Evolutionary conservation across 176 grass and related monocot genomes (phyloP).

Genomic region (Puccinellia tenuiflora): DNA sequence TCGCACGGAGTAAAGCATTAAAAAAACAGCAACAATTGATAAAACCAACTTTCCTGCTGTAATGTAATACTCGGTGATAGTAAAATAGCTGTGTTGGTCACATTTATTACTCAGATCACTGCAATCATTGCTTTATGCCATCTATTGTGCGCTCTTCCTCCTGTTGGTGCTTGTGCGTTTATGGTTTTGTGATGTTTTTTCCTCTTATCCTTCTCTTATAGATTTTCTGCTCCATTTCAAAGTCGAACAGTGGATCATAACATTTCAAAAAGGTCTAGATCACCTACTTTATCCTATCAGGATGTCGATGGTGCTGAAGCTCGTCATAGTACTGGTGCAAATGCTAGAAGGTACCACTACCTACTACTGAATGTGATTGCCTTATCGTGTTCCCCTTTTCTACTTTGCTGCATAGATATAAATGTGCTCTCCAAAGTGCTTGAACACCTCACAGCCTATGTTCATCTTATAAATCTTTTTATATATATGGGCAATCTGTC

Average conservation of each 20-base stretch:
- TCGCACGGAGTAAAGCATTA: background rate
- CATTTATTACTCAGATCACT: background rate
- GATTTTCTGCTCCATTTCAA: conserved; percentile 31
- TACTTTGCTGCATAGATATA: background rate
- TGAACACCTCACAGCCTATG: background rate
- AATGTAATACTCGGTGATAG: background rate
- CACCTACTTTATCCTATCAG: conserved; percentile 40
- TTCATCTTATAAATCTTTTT: background rate
- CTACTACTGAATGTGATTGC: conserved; percentile 1
- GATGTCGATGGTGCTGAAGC: conserved; percentile 39
- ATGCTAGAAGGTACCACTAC: conserved; percentile 45
- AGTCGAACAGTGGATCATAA: conserved; percentile 35
- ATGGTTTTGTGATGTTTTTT: conserved; percentile 14
- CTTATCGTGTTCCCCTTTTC: background rate
- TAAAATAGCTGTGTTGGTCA: background rate
- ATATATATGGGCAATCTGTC: background rate
- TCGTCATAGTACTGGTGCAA: conserved; percentile 14
- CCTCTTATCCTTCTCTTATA: conserved; percentile 13
- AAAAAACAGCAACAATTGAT: background rate
- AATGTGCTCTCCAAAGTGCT: background rate
- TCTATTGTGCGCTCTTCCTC: background rate
- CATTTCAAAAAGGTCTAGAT: conserved; percentile 52
- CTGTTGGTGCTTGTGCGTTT: background rate
- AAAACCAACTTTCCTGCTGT: conserved; percentile 2
- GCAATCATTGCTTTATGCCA: background rate